Evolutionary conservation across 495 filamentous ascomycete species (phyloP).

Genomic region (Talaromyces proteolyticus): DNA sequence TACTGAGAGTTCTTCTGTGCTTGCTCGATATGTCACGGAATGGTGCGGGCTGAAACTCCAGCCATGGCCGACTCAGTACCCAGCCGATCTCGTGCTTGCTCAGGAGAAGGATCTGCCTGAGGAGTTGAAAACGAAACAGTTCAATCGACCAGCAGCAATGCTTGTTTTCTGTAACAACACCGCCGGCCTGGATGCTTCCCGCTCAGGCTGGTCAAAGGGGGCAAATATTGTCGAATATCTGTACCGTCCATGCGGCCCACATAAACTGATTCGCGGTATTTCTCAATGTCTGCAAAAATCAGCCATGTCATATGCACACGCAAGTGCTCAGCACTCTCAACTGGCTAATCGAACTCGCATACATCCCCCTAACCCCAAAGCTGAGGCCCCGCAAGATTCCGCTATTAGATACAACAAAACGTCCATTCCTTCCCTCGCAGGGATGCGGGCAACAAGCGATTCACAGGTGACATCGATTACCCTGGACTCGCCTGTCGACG

Average conservation of each 20-base stretch:
- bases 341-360: conserved; percentile 3
- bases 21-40: conserved; percentile 27
- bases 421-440: neutral
- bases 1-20: conserved; percentile 8
- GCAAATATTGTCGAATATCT: conserved; percentile 36
- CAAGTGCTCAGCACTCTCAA: neutral
- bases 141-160: conserved; percentile 19
- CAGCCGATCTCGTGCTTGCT: conserved; percentile 34
- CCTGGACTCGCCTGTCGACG: neutral
- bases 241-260: conserved; percentile 53
- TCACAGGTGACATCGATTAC: neutral
- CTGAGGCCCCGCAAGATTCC: neutral
- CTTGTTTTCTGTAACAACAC: conserved; percentile 31
- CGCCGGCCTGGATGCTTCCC: conserved; percentile 22
- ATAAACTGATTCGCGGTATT: conserved; percentile 56
- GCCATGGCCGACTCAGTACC: conserved; percentile 20
- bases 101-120: conserved; percentile 28
- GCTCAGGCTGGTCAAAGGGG: conserved; percentile 24
- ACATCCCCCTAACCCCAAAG: neutral
- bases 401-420: neutral
- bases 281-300: conserved; percentile 22
- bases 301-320: conserved; percentile 8
- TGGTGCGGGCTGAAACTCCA: conserved; percentile 42
- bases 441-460: conserved; percentile 1
- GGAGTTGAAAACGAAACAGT: conserved; percentile 6